Evolutionary conservation across 2,329 filamentous ascomycete genomes (phyloP).

Genomic region (Ophiostoma australiae): DNA sequence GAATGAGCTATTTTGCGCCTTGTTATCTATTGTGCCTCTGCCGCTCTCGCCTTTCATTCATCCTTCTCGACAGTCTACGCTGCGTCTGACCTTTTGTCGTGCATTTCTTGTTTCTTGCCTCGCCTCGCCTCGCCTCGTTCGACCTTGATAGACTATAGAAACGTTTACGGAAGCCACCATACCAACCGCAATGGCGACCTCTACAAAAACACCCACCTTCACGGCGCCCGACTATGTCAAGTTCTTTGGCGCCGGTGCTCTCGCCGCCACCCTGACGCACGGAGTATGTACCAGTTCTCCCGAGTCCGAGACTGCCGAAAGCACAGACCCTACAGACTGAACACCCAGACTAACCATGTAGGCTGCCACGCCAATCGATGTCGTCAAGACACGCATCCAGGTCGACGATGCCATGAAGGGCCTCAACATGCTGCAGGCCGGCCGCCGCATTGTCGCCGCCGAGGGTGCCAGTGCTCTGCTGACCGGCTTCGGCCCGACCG

Average conservation of each 20-base stretch:
- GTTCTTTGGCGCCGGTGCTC: conserved; percentile 50
- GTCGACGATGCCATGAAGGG: conserved; percentile 83
- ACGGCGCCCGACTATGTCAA: conserved; percentile 44
- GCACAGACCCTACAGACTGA: neutral
- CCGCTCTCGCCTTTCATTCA: neutral
- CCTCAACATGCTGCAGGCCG: conserved; percentile 73
- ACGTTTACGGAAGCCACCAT: neutral
- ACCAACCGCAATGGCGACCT: conserved; percentile 13
- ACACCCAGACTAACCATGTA: conserved; percentile 27
- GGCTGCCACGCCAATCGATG: conserved; percentile 55
- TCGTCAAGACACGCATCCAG: conserved; percentile 89
- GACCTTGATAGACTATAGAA: neutral
- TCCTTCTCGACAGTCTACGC: neutral
- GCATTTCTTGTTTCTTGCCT: neutral
- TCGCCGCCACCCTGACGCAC: conserved; percentile 49
- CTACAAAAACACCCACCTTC: conserved; percentile 38
- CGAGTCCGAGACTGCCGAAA: too few species aligned
- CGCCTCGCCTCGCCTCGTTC: neutral
- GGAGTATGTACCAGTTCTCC: conserved; percentile 38
- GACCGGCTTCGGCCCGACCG: conserved; percentile 79
- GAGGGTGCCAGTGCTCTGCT: conserved; percentile 76
- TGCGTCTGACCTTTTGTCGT: neutral
- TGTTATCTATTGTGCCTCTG: neutral
- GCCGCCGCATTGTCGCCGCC: conserved; percentile 68
- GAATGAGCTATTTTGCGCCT: conserved; percentile 15